phyloP scores from a whole-genome alignment of 371 early-diverging fungal species.

The Catenaria anguillulae region DNA sequence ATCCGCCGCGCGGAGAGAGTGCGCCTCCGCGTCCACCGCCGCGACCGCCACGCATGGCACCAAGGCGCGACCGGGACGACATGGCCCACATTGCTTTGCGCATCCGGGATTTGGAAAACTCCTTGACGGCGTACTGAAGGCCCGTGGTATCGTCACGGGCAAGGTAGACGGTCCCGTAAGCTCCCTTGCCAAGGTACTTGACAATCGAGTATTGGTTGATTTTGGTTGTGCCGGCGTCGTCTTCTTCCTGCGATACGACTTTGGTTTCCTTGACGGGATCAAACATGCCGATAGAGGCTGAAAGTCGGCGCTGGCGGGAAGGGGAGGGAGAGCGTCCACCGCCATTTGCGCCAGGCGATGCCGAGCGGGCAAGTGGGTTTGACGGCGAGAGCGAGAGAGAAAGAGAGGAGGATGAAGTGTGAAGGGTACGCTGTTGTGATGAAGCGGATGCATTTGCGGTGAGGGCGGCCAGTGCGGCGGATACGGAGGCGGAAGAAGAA shows the following conservation, averaged over 20 bases:
- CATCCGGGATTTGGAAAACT: not conserved
- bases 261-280: not conserved
- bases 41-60: not conserved
- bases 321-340: not conserved
- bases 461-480: no score
- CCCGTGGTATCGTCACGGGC: not conserved
- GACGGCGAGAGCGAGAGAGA: no score
- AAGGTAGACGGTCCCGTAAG: constrained; percentile 70
- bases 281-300: not conserved
- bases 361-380: no score
- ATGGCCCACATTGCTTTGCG: not conserved
- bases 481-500: no score
- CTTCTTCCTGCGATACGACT: not conserved
- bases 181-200: constrained; percentile 67
- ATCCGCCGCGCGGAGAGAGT: no score
- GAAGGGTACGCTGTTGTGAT: no score
- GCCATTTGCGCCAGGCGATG: no score
- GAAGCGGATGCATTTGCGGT: no score
- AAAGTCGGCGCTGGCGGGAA: not conserved
- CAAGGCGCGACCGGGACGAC: not conserved
- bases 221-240: not conserved
- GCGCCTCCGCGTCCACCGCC: not conserved
- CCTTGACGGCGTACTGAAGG: not conserved
- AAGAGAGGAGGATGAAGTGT: no score
- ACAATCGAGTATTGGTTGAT: constrained; percentile 68